These are phyloP conservation scores for Vitis cinerea DNA, from an alignment of 164 flowering plant genomes.

Conservation along the genomic window DNA sequence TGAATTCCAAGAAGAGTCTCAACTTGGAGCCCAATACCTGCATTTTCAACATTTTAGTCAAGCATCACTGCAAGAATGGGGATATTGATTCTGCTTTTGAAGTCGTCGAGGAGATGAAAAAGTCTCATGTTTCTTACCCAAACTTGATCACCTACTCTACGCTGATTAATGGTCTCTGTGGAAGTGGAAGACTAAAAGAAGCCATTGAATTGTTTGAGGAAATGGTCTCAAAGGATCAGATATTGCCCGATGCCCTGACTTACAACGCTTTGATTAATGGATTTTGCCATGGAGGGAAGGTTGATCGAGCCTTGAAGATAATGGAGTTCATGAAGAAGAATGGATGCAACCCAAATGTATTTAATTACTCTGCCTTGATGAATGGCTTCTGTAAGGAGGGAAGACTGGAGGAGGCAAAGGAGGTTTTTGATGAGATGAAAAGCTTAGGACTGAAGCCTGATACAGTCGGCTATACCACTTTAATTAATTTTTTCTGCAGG, in stretches of 20 bases:
- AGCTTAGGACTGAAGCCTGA: conserved; percentile 53
- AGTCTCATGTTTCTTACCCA: conserved; percentile 47
- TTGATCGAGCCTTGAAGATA: conserved; percentile 65
- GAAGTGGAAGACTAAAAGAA: conserved; percentile 54
- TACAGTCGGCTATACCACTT: conserved; percentile 66
- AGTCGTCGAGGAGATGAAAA: conserved; percentile 76
- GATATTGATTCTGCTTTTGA: conserved; percentile 65
- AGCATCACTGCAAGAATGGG: conserved; percentile 74
- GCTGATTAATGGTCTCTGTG: conserved; percentile 69
- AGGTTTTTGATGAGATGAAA: conserved; percentile 65
- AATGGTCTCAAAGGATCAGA: conserved; percentile 69
- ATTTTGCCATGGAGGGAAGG: conserved; percentile 73
- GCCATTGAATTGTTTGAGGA: conserved; percentile 86
- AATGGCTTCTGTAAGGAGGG: conserved; percentile 82
- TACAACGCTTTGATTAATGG: conserved; percentile 77
- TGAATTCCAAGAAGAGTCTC: conserved; percentile 37
- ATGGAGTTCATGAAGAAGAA: conserved; percentile 78
- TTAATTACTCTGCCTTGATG: conserved; percentile 72
- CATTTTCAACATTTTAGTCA: conserved; percentile 82
- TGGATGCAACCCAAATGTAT: conserved; percentile 68
- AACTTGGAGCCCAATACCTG: conserved; percentile 73
- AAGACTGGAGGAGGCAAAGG: conserved; percentile 57
- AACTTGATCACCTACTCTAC: conserved; percentile 89
- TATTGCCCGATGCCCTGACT: conserved; percentile 74
- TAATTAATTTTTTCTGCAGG: conserved; percentile 60